Evolutionary conservation across 371 early-diverging fungal species (phyloP).

Genomic region (Umbelopsis sp.): DNA sequence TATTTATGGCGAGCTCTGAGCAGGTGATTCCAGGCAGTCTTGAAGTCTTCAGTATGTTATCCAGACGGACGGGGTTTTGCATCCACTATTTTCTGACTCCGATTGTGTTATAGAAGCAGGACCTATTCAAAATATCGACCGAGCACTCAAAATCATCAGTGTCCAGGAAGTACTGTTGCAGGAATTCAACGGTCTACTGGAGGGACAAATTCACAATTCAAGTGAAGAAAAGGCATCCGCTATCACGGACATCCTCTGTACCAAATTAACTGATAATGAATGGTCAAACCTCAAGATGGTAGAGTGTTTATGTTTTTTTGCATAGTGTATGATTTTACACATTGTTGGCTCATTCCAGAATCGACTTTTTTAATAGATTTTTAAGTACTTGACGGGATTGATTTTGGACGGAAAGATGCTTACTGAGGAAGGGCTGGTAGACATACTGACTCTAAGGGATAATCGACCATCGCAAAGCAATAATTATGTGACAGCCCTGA

Average conservation of each 20-base stretch:
- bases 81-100: no score
- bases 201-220: neutral
- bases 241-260: conserved; percentile 1
- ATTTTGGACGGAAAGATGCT: conserved; percentile 10
- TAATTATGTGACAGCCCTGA: conserved; percentile 10
- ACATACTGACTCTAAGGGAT: conserved; percentile 7
- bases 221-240: neutral
- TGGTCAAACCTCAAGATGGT: neutral
- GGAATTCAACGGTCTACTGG: neutral
- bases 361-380: neutral
- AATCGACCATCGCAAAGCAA: conserved; percentile 8
- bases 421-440: conserved; percentile 6
- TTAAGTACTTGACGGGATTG: neutral
- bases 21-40: neutral
- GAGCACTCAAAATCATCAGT: neutral
- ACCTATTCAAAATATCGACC: neutral
- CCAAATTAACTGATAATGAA: conserved; percentile 3
- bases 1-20: neutral
- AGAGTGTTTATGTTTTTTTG: neutral
- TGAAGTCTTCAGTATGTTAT: neutral
- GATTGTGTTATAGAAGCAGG: neutral
- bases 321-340: neutral
- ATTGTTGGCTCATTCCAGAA: neutral
- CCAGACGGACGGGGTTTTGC: no score
- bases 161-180: neutral